Percentiles rank a stretch among this genome's conserved stretches.
phyloP scores from a whole-genome alignment of 1,139 yeast genomes.

The Meyerozyma smithsonii region DNA sequence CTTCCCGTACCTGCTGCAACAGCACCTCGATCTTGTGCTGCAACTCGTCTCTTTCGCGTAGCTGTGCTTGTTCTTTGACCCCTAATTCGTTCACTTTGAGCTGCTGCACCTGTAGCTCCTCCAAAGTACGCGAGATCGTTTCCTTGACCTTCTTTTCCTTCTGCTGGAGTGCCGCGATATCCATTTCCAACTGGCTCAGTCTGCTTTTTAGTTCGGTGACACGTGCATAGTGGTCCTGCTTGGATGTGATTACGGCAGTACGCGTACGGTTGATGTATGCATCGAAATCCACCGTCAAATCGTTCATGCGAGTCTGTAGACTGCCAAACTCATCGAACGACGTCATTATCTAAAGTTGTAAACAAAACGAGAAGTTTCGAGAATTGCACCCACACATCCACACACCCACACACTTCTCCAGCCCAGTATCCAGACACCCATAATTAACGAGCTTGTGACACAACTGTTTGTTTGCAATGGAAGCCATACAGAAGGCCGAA shows the following conservation, averaged over 20 bases:
- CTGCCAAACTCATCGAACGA: conserved; percentile 23
- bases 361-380: not conserved
- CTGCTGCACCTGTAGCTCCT: conserved; percentile 8
- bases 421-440: not conserved
- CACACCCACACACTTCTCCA: not conserved
- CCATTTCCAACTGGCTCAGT: conserved; percentile 20
- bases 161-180: conserved; percentile 16
- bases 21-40: conserved; percentile 23
- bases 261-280: conserved; percentile 22
- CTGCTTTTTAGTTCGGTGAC: conserved; percentile 26
- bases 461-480: not conserved
- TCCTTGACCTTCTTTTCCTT: conserved; percentile 21
- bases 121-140: conserved; percentile 14
- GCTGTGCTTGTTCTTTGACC: conserved; percentile 19
- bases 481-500: not conserved
- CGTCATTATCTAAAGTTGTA: conserved; percentile 2
- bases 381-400: not conserved
- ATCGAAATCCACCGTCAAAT: conserved; percentile 24
- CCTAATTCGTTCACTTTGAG: conserved; percentile 24
- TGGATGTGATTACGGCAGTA: conserved; percentile 23
- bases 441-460: not conserved
- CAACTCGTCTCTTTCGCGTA: conserved; percentile 19
- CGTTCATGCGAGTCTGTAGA: conserved; percentile 27
- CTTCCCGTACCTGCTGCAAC: conserved; percentile 16
- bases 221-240: conserved; percentile 24